phyloP scores from a whole-genome alignment of 805 yeast species.

The Saccharomycopsis capsularis region DNA sequence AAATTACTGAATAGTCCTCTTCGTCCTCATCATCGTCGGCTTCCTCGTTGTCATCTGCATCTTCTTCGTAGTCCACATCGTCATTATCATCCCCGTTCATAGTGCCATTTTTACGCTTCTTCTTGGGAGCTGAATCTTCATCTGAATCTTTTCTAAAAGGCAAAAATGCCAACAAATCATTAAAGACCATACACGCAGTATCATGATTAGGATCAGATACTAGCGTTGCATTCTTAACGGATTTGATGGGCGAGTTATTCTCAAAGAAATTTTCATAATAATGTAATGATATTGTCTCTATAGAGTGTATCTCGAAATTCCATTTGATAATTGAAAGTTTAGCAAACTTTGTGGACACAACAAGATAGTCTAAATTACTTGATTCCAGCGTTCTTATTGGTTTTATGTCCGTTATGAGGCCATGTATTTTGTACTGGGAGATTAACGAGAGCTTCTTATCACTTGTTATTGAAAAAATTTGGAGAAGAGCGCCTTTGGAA shows the following conservation, averaged over 20 bases:
- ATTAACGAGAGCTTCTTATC: conserved; percentile 29
- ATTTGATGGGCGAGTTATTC: conserved; percentile 32
- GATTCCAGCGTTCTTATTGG: conserved; percentile 14
- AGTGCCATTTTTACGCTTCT: conserved; percentile 29
- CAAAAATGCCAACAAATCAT: conserved; percentile 63
- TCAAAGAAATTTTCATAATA: conserved; percentile 70
- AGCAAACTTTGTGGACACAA: conserved; percentile 65
- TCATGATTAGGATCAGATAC: conserved; percentile 55
- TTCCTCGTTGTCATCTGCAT: conserved; percentile 20
- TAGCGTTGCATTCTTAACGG: conserved; percentile 37
- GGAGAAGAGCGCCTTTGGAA: conserved; percentile 45
- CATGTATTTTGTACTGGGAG: conserved; percentile 44
- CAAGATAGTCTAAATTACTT: conserved; percentile 41
- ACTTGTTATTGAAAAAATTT: conserved; percentile 38
- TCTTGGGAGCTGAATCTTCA: conserved; percentile 48
- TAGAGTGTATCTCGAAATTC: conserved; percentile 45
- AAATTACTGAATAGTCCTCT: conserved; percentile 4
- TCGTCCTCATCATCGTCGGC: conserved; percentile 15
- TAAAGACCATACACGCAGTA: conserved; percentile 52
- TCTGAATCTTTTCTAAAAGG: conserved; percentile 53
- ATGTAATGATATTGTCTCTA: conserved; percentile 77
- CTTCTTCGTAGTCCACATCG: conserved; percentile 16
- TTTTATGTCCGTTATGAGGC: conserved; percentile 34
- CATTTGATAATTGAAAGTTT: conserved; percentile 72
- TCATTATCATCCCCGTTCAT: conserved; percentile 14